These are phyloP conservation scores for Boletus patriciae DNA, from an alignment of 768 basidiomycete genomes.

Conservation along the genomic window DNA sequence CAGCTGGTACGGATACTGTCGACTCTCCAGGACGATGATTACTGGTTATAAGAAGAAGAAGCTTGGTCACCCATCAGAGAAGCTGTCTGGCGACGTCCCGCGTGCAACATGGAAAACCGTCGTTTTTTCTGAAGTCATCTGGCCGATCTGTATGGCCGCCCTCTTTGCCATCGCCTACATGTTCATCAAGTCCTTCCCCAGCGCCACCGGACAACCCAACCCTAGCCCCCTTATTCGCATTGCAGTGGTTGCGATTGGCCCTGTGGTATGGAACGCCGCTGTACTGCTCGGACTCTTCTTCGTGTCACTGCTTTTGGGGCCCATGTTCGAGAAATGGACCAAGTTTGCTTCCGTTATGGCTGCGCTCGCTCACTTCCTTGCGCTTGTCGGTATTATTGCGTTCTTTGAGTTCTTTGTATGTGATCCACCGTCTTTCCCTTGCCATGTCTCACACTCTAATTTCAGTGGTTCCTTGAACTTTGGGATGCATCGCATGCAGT, in stretches of 20 bases:
- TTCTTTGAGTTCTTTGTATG: slow-evolving; percentile 97
- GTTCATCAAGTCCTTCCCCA: slow-evolving; percentile 92
- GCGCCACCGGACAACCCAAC: slow-evolving; percentile 53
- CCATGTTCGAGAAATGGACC: slow-evolving; percentile 79
- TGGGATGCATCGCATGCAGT: slow-evolving; percentile 98
- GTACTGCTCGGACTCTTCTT: slow-evolving; percentile 85
- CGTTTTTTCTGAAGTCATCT: slow-evolving; percentile 79
- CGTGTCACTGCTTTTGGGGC: slow-evolving; percentile 88
- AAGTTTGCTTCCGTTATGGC: slow-evolving; percentile 95
- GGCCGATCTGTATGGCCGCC: slow-evolving; percentile 72
- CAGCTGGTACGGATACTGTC: slow-evolving; percentile 99
- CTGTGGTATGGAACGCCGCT: slow-evolving; percentile 93
- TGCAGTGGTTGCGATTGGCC: slow-evolving; percentile 83
- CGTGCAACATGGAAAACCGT: slow-evolving; percentile 87
- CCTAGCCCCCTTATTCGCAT: slow-evolving; percentile 92
- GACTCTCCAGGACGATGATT: slow-evolving; percentile 94
- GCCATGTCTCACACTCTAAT: slow-evolving; percentile 17
- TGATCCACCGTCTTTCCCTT: slow-evolving; percentile 34
- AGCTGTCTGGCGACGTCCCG: slow-evolving; percentile 91
- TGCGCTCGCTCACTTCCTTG: slow-evolving; percentile 79
- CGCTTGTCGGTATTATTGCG: slow-evolving; percentile 76
- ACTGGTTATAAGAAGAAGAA: slow-evolving; percentile 99
- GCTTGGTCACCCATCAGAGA: slow-evolving; percentile 96
- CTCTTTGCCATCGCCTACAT: slow-evolving; percentile 85
- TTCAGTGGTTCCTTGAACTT: slow-evolving; percentile 91